Conservation (phyloP, 2,329 filamentous ascomycete genomes). For the Didymosphaeria variabile region DNA sequence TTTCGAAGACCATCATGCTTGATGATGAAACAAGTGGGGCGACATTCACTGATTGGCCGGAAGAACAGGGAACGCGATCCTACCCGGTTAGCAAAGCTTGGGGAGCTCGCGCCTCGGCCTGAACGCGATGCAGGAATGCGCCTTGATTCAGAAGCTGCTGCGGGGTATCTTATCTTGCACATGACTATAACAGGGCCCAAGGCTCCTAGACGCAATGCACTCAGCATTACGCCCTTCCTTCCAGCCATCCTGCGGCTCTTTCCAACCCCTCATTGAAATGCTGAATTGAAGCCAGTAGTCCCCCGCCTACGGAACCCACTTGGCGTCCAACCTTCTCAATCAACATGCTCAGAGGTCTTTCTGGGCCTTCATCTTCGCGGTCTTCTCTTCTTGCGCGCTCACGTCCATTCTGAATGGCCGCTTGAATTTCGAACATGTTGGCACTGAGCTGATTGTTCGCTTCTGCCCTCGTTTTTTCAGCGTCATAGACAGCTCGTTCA, state of each 20-base stretch:
- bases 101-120: constrained; percentile 1
- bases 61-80: constrained; percentile 9
- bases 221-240: constrained; percentile 37
- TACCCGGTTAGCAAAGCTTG: constrained; percentile 1
- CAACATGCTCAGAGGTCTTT: constrained; percentile 43
- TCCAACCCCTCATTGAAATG: constrained; percentile 47
- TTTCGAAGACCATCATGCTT: constrained; percentile 6
- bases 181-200: constrained; percentile 4
- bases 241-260: constrained; percentile 46
- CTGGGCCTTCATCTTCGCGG: constrained; percentile 44
- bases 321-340: constrained; percentile 39
- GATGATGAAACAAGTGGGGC: constrained; percentile 14
- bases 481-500: constrained; percentile 48
- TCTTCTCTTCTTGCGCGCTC: constrained; percentile 40
- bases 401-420: constrained; percentile 46
- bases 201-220: background rate
- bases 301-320: constrained; percentile 42
- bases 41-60: constrained; percentile 1
- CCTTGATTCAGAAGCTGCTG: constrained; percentile 13
- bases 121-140: background rate
- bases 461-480: constrained; percentile 36
- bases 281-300: constrained; percentile 40
- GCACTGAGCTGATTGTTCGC: constrained; percentile 37
- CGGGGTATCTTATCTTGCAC: constrained; percentile 21
- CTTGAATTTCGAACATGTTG: constrained; percentile 48